Evolutionary conservation across 305 asterid species (phyloP).

Genomic region (Solanum aculeatissimum): DNA sequence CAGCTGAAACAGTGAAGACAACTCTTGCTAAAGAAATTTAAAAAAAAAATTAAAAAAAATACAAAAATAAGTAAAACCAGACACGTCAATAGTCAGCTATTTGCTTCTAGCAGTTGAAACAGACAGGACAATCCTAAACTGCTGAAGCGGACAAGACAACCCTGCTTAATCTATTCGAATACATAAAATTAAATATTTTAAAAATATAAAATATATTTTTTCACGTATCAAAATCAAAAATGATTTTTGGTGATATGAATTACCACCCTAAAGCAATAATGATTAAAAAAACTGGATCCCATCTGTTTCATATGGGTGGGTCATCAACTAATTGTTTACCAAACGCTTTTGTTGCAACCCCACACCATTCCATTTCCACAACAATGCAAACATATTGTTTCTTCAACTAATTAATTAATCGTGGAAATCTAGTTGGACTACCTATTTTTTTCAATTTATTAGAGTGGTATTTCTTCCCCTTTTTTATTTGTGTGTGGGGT

Average conservation of each 20-base stretch:
- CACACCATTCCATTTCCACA: background rate
- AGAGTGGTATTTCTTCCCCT: background rate
- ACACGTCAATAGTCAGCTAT: no score
- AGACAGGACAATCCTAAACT: no score
- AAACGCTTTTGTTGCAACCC: conserved; percentile 18
- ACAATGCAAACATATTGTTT: background rate
- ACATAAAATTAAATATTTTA: no score
- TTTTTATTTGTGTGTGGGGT: background rate
- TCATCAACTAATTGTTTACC: background rate
- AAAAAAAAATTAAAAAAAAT: no score
- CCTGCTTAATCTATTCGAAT: no score
- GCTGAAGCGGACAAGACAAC: no score
- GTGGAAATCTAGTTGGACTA: background rate
- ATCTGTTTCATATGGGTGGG: conserved; percentile 16
- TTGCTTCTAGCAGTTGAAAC: no score
- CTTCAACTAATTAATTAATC: background rate
- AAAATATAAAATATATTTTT: background rate
- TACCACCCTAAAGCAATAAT: background rate
- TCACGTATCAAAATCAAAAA: background rate
- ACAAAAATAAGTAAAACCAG: no score
- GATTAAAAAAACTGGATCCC: background rate
- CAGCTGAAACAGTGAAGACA: no score
- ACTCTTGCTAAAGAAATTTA: no score
- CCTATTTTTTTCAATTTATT: background rate
- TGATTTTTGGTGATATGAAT: background rate